A percentile compares a stretch with the other conserved stretches of the same genome.
Evolutionary conservation across 2,329 filamentous ascomycete genomes (phyloP).

Genomic region (Cryphonectria japonica): DNA sequence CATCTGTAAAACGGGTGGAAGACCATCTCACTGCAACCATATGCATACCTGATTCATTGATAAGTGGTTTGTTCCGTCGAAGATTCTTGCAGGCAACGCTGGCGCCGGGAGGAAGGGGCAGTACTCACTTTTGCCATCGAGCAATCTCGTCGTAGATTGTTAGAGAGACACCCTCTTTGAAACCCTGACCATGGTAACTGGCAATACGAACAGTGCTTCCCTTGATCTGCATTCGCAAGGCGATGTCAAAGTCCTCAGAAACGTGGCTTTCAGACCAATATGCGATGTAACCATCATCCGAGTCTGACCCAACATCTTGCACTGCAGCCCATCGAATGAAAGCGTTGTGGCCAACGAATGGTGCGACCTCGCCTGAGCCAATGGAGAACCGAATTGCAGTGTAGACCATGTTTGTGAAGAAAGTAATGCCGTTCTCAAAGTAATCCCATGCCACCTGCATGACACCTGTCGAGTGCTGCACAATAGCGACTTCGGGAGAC

Average conservation of each 20-base stretch:
- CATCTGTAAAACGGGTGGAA: constrained; percentile 69
- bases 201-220: constrained; percentile 71
- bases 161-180: constrained; percentile 74
- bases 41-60: constrained; percentile 54
- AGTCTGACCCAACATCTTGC: constrained; percentile 44
- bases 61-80: neutral
- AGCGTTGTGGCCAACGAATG: constrained; percentile 79
- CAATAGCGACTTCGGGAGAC: constrained; percentile 69
- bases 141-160: constrained; percentile 74
- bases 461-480: constrained; percentile 73
- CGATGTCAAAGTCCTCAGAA: constrained; percentile 79
- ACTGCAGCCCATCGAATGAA: constrained; percentile 66
- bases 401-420: constrained; percentile 80
- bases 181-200: constrained; percentile 69
- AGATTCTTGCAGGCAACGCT: no score
- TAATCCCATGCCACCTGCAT: constrained; percentile 75
- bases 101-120: neutral
- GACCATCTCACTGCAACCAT: constrained; percentile 71
- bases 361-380: constrained; percentile 71
- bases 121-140: constrained; percentile 66
- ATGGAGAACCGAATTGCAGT: constrained; percentile 73
- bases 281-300: constrained; percentile 59
- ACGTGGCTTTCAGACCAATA: constrained; percentile 76
- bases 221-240: constrained; percentile 69
- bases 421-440: constrained; percentile 77